A percentile compares a stretch with the other conserved stretches of the same genome.
These are phyloP conservation scores for Chrysoporthe cubensis DNA, from an alignment of 2,329 filamentous ascomycete genomes.

Conservation along the genomic window DNA sequence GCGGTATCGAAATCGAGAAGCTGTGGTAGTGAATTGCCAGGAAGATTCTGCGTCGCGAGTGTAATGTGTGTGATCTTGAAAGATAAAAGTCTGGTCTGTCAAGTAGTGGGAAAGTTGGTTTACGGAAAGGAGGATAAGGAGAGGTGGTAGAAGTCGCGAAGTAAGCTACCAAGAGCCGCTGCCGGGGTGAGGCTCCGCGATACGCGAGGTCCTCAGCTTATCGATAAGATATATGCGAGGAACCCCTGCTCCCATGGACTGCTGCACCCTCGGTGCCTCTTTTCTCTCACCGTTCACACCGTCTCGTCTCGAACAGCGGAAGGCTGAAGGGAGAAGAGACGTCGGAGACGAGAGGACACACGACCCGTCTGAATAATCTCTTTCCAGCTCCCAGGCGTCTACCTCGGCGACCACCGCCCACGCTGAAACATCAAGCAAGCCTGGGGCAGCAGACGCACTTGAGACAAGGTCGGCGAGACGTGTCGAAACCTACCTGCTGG, in stretches of 20 bases:
- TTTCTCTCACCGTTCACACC: background rate
- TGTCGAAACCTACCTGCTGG: background rate
- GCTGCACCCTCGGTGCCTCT: background rate
- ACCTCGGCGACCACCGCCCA: background rate
- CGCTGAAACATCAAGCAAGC: background rate
- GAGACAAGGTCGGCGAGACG: background rate
- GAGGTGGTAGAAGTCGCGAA: constrained; percentile 6
- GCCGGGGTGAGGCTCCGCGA: background rate
- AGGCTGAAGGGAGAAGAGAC: background rate
- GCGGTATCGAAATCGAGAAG: background rate
- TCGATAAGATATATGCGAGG: background rate
- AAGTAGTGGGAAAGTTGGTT: background rate
- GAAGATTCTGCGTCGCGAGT: no score
- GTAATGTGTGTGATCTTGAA: background rate
- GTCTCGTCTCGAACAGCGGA: background rate
- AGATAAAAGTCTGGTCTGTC: background rate
- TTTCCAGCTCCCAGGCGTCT: background rate
- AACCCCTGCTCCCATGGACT: background rate
- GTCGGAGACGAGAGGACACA: background rate
- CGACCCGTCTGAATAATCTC: background rate
- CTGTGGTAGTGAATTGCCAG: background rate
- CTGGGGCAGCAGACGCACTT: background rate
- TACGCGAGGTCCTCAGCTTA: background rate
- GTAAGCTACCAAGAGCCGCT: background rate
- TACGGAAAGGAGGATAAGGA: background rate